Evolutionary conservation across 768 basidiomycete genomes (phyloP).

Genomic region (Calocybe cyanea): DNA sequence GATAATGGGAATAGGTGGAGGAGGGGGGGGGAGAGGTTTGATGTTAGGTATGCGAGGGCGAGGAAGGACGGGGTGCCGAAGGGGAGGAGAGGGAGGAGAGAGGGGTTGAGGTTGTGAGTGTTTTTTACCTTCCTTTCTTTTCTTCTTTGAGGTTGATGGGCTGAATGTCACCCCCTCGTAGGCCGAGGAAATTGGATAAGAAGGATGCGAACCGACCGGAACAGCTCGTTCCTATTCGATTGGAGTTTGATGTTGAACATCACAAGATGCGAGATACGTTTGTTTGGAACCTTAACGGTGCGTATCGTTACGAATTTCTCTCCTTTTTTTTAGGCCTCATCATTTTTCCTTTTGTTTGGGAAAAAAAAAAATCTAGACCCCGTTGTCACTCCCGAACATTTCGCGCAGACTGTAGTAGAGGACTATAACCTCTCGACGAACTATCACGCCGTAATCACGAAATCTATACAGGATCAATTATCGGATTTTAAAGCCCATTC

Average conservation of each 20-base stretch:
- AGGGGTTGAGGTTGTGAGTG: slow-evolving; percentile 53
- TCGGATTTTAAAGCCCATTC: slow-evolving; percentile 74
- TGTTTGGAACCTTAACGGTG: slow-evolving; percentile 94
- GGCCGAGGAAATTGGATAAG: slow-evolving; percentile 56
- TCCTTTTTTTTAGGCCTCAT: not conserved
- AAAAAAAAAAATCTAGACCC: slow-evolving; percentile 54
- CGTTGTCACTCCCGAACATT: slow-evolving; percentile 82
- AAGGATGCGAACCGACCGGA: slow-evolving; percentile 66
- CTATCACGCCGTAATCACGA: slow-evolving; percentile 66
- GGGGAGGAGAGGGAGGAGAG: slow-evolving; percentile 27
- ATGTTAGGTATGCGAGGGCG: slow-evolving; percentile 30
- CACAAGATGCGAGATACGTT: slow-evolving; percentile 95
- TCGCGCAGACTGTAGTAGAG: slow-evolving; percentile 87
- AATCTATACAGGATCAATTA: slow-evolving; percentile 86
- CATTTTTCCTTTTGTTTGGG: too few relatives aligned
- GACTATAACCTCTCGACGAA: slow-evolving; percentile 76
- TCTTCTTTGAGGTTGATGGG: slow-evolving; percentile 6
- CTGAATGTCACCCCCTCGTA: slow-evolving; percentile 21
- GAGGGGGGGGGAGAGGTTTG: slow-evolving; percentile 40
- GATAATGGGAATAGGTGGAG: slow-evolving; percentile 34
- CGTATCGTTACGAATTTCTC: slow-evolving; percentile 23
- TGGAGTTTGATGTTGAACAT: slow-evolving; percentile 95
- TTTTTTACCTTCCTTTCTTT: slow-evolving; percentile 11
- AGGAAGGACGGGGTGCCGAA: slow-evolving; percentile 21
- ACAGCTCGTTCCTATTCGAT: slow-evolving; percentile 87